These are phyloP conservation scores for Globisporangium okanoganense DNA, from an alignment of 352 stramenopile species.

Conservation along the genomic window DNA sequence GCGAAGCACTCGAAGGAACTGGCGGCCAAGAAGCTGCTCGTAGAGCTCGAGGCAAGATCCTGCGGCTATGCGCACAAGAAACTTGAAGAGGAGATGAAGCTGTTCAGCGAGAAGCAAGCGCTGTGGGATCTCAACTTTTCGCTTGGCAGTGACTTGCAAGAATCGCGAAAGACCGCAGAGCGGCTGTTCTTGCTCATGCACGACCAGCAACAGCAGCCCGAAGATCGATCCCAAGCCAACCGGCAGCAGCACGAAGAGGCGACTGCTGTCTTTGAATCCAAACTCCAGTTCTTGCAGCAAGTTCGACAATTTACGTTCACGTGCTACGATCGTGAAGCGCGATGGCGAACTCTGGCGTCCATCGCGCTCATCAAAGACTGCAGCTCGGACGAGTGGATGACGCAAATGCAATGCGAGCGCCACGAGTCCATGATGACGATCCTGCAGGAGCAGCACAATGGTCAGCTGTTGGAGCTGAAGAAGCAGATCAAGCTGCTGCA, in stretches of 20 bases:
- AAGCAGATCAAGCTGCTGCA: conserved; percentile 43
- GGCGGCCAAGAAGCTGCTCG: conserved; percentile 33
- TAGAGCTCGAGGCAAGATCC: conserved; percentile 42
- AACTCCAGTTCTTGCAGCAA: conserved; percentile 42
- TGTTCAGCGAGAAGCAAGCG: conserved; percentile 59
- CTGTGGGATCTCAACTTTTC: conserved; percentile 53
- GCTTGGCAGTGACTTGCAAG: conserved; percentile 40
- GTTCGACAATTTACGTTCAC: conserved; percentile 50
- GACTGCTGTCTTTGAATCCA: conserved; percentile 40
- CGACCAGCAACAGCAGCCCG: neutral
- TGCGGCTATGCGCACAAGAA: conserved; percentile 38
- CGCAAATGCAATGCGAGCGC: conserved; percentile 40
- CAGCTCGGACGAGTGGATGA: conserved; percentile 72
- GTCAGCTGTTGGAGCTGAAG: conserved; percentile 32
- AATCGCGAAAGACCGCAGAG: conserved; percentile 36
- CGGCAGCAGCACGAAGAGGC: conserved; percentile 34
- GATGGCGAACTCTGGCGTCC: conserved; percentile 47
- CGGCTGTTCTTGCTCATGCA: conserved; percentile 35
- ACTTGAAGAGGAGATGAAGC: conserved; percentile 47
- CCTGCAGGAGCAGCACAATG: conserved; percentile 46
- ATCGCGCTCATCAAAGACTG: conserved; percentile 51
- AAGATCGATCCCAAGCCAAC: conserved; percentile 4
- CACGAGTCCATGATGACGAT: conserved; percentile 44
- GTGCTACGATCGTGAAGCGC: conserved; percentile 64
- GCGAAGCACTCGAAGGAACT: conserved; percentile 13